Evolutionary conservation across 1,139 yeast species (phyloP).

Genomic region (Williopsis jadinii): DNA sequence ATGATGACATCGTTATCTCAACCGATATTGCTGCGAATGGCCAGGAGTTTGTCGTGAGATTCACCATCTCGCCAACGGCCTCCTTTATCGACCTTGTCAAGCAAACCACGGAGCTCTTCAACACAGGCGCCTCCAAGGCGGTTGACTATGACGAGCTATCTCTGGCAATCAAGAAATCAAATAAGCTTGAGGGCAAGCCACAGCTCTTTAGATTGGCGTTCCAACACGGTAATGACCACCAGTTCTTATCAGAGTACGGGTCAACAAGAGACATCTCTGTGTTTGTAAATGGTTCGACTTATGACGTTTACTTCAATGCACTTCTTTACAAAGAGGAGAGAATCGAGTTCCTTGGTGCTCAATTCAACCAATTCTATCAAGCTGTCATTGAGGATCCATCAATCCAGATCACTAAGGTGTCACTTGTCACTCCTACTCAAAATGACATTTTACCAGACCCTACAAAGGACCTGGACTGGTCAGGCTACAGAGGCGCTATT

Average conservation of each 20-base stretch:
- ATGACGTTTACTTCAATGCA: conserved; percentile 61
- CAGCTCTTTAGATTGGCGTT: conserved; percentile 39
- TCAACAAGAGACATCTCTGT: conserved; percentile 61
- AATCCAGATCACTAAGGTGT: conserved; percentile 49
- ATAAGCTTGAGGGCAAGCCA: conserved; percentile 51
- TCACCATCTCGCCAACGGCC: conserved; percentile 44
- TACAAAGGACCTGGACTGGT: conserved; percentile 80
- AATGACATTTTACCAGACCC: conserved; percentile 72
- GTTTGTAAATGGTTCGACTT: conserved; percentile 30
- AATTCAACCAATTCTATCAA: conserved; percentile 49
- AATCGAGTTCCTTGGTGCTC: conserved; percentile 64
- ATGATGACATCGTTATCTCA: conserved; percentile 86
- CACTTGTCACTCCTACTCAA: conserved; percentile 63
- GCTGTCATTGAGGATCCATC: conserved; percentile 31
- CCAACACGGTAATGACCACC: conserved; percentile 38
- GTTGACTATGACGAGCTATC: conserved; percentile 55
- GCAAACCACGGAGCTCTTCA: conserved; percentile 38
- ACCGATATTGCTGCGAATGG: conserved; percentile 40
- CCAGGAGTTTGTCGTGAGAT: conserved; percentile 52
- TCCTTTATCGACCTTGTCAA: conserved; percentile 47
- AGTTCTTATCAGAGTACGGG: conserved; percentile 40
- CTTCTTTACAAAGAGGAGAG: conserved; percentile 68
- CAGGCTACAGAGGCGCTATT: conserved; percentile 86
- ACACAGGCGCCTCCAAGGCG: conserved; percentile 33
- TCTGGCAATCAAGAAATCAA: conserved; percentile 38